These are phyloP conservation scores for Aechmea fasciata DNA, from an alignment of 176 grass and related monocot species.

Conservation along the genomic window DNA sequence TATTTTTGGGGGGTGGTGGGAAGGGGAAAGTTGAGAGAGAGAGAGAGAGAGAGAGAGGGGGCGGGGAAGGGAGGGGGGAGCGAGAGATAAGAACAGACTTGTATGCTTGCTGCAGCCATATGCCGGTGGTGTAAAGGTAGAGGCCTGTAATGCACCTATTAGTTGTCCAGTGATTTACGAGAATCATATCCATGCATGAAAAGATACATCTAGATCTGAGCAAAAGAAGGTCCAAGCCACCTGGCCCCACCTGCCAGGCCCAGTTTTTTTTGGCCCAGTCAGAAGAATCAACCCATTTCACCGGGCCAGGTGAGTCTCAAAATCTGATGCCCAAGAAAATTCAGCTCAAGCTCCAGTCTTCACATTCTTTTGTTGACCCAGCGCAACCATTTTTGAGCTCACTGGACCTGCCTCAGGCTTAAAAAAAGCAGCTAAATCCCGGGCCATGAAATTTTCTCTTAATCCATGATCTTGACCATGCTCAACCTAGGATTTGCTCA, in stretches of 20 bases:
- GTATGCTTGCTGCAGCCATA: constrained; percentile 67
- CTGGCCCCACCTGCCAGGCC: too few species aligned
- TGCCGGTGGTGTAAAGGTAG: constrained; percentile 96
- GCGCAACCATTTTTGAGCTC: background rate
- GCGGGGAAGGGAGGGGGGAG: background rate
- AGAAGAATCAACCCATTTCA: too few species aligned
- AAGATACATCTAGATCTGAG: background rate
- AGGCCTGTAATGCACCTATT: constrained; percentile 50
- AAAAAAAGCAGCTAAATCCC: too few species aligned
- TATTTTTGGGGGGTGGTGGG: background rate
- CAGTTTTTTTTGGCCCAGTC: too few species aligned
- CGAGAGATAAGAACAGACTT: constrained; percentile 34
- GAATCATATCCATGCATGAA: constrained; percentile 5
- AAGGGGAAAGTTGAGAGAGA: background rate
- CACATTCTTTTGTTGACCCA: too few species aligned
- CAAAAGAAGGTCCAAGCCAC: background rate
- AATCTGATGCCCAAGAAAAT: too few species aligned
- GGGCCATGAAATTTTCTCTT: too few species aligned
- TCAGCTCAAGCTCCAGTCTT: too few species aligned
- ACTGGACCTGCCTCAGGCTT: background rate
- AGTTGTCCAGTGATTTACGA: constrained; percentile 23
- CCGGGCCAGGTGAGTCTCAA: too few species aligned
- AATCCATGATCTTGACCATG: too few species aligned
- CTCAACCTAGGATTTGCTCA: too few species aligned
- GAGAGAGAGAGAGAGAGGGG: background rate